Percentiles rank a stretch among this genome's conserved stretches.
These are phyloP conservation scores for Fragaria ananassa DNA, from an alignment of 306 rosid species.

Conservation along the genomic window DNA sequence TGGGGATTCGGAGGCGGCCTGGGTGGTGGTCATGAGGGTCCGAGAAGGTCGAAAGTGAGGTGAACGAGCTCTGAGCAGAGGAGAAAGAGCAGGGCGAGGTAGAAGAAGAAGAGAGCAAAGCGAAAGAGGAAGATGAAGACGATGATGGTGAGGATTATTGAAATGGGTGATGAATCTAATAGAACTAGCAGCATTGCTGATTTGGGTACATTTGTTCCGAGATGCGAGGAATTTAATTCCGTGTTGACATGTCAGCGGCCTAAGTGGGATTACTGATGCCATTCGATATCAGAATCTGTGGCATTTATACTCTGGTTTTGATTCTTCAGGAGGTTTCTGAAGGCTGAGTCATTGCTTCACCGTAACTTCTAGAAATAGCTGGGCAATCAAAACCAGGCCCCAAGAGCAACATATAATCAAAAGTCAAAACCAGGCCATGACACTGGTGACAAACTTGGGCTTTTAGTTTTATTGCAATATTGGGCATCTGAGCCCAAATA, in stretches of 20 bases:
- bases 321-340: constrained; percentile 15
- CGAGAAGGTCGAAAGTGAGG: constrained; percentile 42
- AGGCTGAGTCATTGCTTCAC: not conserved
- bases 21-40: constrained; percentile 45
- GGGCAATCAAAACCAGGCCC: not conserved
- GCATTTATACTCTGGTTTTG: not conserved
- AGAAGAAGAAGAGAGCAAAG: constrained; percentile 45
- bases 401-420: no score
- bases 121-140: constrained; percentile 48
- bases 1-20: constrained; percentile 26
- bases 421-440: not conserved
- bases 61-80: constrained; percentile 50
- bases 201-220: constrained; percentile 29
- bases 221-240: constrained; percentile 31
- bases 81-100: constrained; percentile 46
- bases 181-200: constrained; percentile 35
- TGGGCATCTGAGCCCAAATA: not conserved
- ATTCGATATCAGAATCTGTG: constrained; percentile 17
- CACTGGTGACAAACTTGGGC: not conserved
- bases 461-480: not conserved
- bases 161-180: constrained; percentile 51
- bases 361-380: not conserved
- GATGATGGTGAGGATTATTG: constrained; percentile 45
- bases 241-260: constrained; percentile 34
- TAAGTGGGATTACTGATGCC: constrained; percentile 28